Percentiles rank a stretch among this genome's conserved stretches.
Evolutionary conservation across 345 rosid genomes (phyloP).

Genomic region (Aquilaria malaccensis): DNA sequence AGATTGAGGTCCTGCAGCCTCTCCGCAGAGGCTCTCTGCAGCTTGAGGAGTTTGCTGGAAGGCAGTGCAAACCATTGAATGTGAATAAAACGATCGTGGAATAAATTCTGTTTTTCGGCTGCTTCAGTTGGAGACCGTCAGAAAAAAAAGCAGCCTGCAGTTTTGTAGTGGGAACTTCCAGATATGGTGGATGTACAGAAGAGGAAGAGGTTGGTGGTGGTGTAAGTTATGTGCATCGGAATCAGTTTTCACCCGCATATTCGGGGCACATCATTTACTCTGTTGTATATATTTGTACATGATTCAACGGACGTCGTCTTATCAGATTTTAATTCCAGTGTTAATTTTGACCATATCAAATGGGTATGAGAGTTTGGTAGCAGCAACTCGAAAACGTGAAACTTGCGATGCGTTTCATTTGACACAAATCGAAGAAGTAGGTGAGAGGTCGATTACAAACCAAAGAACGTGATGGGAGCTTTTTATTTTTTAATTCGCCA

Average conservation of each 20-base stretch:
- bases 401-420: too few relatives aligned
- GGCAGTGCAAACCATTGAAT: slow-evolving; percentile 27
- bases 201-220: slow-evolving; percentile 15
- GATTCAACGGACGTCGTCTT: neutral
- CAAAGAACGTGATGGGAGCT: too few relatives aligned
- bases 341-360: too few relatives aligned
- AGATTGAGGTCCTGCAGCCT: slow-evolving; percentile 50
- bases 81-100: slow-evolving; percentile 7
- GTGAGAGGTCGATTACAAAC: too few relatives aligned
- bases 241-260: neutral
- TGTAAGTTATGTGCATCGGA: slow-evolving; percentile 1
- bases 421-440: too few relatives aligned
- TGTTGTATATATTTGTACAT: neutral
- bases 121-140: slow-evolving; percentile 20
- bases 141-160: slow-evolving; percentile 33
- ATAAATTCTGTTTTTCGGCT: slow-evolving; percentile 20
- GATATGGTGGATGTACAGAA: slow-evolving; percentile 21
- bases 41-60: slow-evolving; percentile 53
- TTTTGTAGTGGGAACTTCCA: slow-evolving; percentile 27
- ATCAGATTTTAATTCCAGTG: too few relatives aligned
- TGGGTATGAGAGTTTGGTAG: too few relatives aligned
- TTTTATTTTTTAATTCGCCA: too few relatives aligned
- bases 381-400: too few relatives aligned
- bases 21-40: slow-evolving; percentile 58
- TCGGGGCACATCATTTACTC: too few relatives aligned